A percentile compares a stretch with the other conserved stretches of the same genome.
Evolutionary conservation across 768 basidiomycete species (phyloP).

Genomic region (Tricholoma saponaceum): DNA sequence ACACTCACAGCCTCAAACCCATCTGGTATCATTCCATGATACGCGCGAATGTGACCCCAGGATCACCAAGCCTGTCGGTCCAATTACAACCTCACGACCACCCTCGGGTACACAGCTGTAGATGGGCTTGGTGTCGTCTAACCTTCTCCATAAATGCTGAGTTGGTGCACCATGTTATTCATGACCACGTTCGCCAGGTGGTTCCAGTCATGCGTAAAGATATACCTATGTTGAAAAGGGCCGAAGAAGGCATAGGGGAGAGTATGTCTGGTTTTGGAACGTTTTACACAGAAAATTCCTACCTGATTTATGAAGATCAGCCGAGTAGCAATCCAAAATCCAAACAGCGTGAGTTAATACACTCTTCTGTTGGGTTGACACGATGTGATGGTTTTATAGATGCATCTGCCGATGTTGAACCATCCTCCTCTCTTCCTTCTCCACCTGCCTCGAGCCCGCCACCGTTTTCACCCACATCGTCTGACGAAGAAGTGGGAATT

Average conservation of each 20-base stretch:
- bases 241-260: constrained; percentile 42
- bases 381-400: neutral
- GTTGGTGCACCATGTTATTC: constrained; percentile 42
- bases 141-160: constrained; percentile 33
- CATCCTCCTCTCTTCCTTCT: constrained; percentile 28
- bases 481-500: constrained; percentile 1
- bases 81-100: constrained; percentile 6
- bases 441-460: constrained; percentile 29
- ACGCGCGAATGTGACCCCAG: neutral
- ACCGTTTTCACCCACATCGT: constrained; percentile 7
- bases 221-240: constrained; percentile 36
- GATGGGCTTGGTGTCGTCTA: constrained; percentile 51
- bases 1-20: neutral
- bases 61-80: neutral
- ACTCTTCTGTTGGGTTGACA: neutral
- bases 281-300: neutral
- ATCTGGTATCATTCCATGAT: neutral
- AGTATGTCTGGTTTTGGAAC: constrained; percentile 16
- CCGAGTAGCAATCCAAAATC: neutral
- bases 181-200: constrained; percentile 42
- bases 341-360: constrained; percentile 1
- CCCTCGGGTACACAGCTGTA: constrained; percentile 31
- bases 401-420: constrained; percentile 4
- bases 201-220: constrained; percentile 42
- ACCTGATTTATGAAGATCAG: neutral